Base-by-base conservation (phyloP, 129 eudicot species). In the Silybum marianum region DNA sequence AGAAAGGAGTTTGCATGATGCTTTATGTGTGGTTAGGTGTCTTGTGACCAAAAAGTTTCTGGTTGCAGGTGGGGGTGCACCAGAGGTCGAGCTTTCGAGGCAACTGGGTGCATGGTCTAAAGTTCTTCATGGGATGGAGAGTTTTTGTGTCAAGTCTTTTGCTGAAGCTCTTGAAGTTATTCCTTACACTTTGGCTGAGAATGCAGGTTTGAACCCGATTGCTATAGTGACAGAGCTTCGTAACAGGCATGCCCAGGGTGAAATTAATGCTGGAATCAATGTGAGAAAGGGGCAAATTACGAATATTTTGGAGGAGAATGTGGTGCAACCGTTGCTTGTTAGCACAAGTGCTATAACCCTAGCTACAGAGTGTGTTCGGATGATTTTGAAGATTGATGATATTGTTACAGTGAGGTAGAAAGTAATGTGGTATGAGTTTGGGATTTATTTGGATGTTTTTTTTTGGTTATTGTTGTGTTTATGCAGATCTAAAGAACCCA, bases 331-430 rank as follows among this genome's bases (percentile, higher is more conserved):
- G 7, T 83, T 91, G 80, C 84, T 91, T 44, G 96, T 91, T 82
- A 91, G 96, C 81, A 91, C 96, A n/a, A 91, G 96, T 87, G 96
- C 96, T 1, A 81, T 91, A 69, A 73, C 84, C 28, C 38, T 91
- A 81, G 92, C 96, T 6, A 88, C 93, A 1, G 96, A 91, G 84
- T 91, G 96, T 62, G 96, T 91, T 51, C 86, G 93, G 75, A 91
- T 91, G 96, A 91, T 91, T 74, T 83, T 91, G 89, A 91, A 91
- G 96, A 91, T 91, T 81, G 96, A 91, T 83, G 96, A 91, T 85
- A 91, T 91, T 71, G 96, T 91, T 75, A 91, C 96, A 6, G 96
- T 91, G 84, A 82, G 93, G 90, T 91, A 91, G 88, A 86, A 44
- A 32, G 71, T 77, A 67, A 73, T 85, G 40, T 39, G 75, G 63